A percentile compares a stretch with the other conserved stretches of the same genome.
Conservation (phyloP, 2,329 filamentous ascomycete genomes). For the Fusarium ramigenum region DNA sequence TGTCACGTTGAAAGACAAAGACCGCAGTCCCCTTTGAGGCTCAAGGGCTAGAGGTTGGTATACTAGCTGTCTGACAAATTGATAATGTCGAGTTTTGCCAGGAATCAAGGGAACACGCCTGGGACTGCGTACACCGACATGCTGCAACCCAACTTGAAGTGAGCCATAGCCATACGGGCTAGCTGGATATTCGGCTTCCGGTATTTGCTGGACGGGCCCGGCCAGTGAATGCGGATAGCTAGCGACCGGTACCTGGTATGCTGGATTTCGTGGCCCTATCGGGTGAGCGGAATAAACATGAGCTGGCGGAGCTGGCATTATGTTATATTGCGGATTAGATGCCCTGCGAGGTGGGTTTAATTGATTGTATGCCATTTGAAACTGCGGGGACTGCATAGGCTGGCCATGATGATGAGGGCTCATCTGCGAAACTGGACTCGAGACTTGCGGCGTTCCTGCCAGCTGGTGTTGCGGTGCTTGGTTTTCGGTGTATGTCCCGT, state of each 20-base stretch:
- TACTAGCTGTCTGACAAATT: constrained; percentile 63
- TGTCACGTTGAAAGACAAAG: constrained; percentile 58
- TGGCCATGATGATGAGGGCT: background rate
- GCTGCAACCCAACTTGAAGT: constrained; percentile 56
- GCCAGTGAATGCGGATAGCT: background rate
- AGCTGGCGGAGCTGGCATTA: background rate
- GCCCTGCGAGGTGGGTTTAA: background rate
- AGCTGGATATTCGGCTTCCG: constrained; percentile 51
- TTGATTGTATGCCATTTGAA: constrained; percentile 3
- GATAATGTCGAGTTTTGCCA: constrained; percentile 59
- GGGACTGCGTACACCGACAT: constrained; percentile 60
- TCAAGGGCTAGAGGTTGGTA: constrained; percentile 55
- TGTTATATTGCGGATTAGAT: constrained; percentile 4
- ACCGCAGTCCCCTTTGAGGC: constrained; percentile 52
- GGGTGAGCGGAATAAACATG: background rate
- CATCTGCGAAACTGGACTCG: constrained; percentile 1
- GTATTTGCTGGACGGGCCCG: constrained; percentile 19
- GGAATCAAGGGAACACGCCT: constrained; percentile 48
- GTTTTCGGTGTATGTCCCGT: background rate
- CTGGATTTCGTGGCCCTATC: background rate
- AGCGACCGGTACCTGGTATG: constrained; percentile 5
- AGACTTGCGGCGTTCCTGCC: background rate
- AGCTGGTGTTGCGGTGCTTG: constrained; percentile 3
- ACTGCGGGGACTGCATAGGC: constrained; percentile 16
- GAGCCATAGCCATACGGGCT: constrained; percentile 54